These are phyloP conservation scores for Acanthamoeba royreba DNA, from an alignment of 208 protist species.

Conservation along the genomic window DNA sequence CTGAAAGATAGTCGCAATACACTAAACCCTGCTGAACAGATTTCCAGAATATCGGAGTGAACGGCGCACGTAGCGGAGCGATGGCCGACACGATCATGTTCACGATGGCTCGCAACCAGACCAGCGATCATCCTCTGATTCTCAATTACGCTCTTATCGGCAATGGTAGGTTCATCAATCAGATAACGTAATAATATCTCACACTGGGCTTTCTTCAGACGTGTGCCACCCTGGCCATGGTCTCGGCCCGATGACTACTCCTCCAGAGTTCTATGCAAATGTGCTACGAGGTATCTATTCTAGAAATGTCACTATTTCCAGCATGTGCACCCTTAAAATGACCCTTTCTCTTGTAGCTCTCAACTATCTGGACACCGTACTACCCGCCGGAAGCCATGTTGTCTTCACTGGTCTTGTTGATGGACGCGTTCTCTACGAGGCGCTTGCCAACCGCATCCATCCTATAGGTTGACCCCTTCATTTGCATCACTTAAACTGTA, in stretches of 20 bases:
- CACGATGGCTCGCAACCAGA: constrained; percentile 57
- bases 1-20: background rate
- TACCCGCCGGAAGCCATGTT: constrained; percentile 64
- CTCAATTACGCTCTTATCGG: constrained; percentile 79
- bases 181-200: too few species aligned
- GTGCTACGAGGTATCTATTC: background rate
- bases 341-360: constrained; percentile 1
- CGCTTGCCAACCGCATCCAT: constrained; percentile 76
- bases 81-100: constrained; percentile 64
- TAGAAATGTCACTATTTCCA: too few species aligned
- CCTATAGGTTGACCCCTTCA: constrained; percentile 72
- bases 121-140: constrained; percentile 68
- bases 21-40: constrained; percentile 52
- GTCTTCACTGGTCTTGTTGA: constrained; percentile 73
- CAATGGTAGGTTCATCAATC: too few species aligned
- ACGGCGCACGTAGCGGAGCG: constrained; percentile 72
- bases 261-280: constrained; percentile 11
- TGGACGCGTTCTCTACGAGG: constrained; percentile 79
- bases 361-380: constrained; percentile 55
- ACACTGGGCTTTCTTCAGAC: too few species aligned
- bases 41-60: constrained; percentile 84
- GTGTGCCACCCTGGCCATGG: constrained; percentile 49
- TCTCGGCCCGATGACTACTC: constrained; percentile 18
- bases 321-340: too few species aligned
- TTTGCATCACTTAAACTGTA: too few species aligned